Conservation (phyloP, 768 basidiomycete genomes). For the Terana coerulea region DNA sequence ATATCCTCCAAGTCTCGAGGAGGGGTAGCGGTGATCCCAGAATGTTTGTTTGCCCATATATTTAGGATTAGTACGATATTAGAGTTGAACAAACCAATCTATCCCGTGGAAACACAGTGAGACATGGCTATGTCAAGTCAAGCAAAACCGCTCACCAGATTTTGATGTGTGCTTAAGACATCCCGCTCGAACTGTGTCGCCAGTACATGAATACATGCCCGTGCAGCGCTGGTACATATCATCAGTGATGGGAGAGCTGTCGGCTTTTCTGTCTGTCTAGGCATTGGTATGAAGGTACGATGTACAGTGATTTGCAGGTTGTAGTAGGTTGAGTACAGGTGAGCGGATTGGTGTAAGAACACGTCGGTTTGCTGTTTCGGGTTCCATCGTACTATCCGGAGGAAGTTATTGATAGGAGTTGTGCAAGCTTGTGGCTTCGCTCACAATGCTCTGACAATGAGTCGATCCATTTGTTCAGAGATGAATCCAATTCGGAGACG, state of each 20-base stretch:
- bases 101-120: neutral
- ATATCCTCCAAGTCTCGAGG: conserved; percentile 37
- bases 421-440: conserved; percentile 1
- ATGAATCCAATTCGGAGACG: conserved; percentile 60
- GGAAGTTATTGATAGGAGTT: no score
- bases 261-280: conserved; percentile 53
- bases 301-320: conserved; percentile 64
- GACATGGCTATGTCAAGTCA: neutral
- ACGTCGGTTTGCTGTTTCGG: conserved; percentile 16
- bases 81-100: conserved; percentile 34
- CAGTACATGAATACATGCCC: conserved; percentile 41
- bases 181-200: conserved; percentile 29
- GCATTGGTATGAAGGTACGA: conserved; percentile 72
- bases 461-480: conserved; percentile 59
- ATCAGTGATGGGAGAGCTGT: conserved; percentile 45
- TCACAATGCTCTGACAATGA: conserved; percentile 52
- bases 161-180: conserved; percentile 1
- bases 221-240: conserved; percentile 46
- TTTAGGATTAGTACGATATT: conserved; percentile 41
- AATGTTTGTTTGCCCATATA: conserved; percentile 36
- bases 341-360: conserved; percentile 33
- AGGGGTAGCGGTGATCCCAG: conserved; percentile 21
- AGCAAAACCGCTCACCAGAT: conserved; percentile 1
- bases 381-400: conserved; percentile 23
- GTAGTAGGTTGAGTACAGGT: conserved; percentile 41